Conservation (phyloP, 768 basidiomycete species). For the Chalciporus piperatus region DNA sequence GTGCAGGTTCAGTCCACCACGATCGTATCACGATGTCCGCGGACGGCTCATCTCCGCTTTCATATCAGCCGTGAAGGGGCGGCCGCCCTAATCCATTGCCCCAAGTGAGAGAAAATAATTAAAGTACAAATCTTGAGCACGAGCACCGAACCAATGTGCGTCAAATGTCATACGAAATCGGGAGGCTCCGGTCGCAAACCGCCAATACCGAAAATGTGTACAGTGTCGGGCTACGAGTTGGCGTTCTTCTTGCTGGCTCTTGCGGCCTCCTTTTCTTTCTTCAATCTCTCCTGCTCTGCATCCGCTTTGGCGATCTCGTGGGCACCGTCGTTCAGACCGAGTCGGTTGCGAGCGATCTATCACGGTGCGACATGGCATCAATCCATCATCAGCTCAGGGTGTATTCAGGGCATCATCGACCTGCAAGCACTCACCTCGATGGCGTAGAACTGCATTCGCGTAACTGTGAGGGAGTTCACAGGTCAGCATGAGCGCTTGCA, state of each 20-base stretch:
- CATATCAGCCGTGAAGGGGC: not conserved
- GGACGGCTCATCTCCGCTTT: slow-evolving; percentile 15
- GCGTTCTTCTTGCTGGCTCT: slow-evolving; percentile 37
- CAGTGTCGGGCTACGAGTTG: slow-evolving; percentile 20
- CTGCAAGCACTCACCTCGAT: slow-evolving; percentile 60
- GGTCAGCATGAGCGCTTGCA: slow-evolving; percentile 7
- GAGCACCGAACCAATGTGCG: not conserved
- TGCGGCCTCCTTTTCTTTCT: slow-evolving; percentile 59
- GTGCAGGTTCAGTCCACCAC: slow-evolving; percentile 1
- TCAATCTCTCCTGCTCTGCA: slow-evolving; percentile 47
- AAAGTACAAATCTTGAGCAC: not conserved
- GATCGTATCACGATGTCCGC: not conserved
- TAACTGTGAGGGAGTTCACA: slow-evolving; percentile 13
- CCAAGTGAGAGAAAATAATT: slow-evolving; percentile 1
- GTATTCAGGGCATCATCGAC: not conserved
- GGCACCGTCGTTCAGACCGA: slow-evolving; percentile 85
- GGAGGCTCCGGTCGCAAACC: not conserved
- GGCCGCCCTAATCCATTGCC: not conserved
- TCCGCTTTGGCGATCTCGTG: slow-evolving; percentile 80
- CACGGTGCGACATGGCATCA: not conserved
- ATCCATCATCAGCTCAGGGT: not conserved
- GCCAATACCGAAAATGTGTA: not conserved
- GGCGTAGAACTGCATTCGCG: slow-evolving; percentile 74
- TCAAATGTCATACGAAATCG: not conserved
- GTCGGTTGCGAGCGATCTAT: slow-evolving; percentile 87